phyloP scores from a whole-genome alignment of 805 yeast species.

The Crinitomyces ghanaensis region DNA sequence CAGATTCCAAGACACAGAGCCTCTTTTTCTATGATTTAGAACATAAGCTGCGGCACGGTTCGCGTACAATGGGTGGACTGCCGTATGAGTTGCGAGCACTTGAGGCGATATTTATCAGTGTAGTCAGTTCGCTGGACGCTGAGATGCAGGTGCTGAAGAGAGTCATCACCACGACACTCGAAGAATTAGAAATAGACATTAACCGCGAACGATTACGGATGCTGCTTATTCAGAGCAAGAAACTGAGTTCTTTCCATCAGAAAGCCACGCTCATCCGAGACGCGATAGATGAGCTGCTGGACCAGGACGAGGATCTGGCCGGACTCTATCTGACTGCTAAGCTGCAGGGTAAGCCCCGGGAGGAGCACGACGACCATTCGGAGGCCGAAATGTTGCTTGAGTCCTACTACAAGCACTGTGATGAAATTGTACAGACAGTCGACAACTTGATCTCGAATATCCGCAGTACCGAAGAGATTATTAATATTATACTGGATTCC shows the following conservation, averaged over 20 bases:
- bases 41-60: conserved; percentile 41
- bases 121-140: conserved; percentile 62
- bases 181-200: conserved; percentile 70
- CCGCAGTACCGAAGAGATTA: conserved; percentile 87
- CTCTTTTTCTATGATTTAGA: conserved; percentile 74
- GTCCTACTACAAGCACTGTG: conserved; percentile 80
- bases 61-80: conserved; percentile 32
- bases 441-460: conserved; percentile 73
- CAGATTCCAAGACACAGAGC: conserved; percentile 57
- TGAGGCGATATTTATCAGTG: conserved; percentile 76
- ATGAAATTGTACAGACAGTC: conserved; percentile 86
- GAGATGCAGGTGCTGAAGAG: conserved; percentile 81
- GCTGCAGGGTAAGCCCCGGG: conserved; percentile 33
- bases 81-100: conserved; percentile 88
- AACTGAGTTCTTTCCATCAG: conserved; percentile 70
- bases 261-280: conserved; percentile 75
- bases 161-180: conserved; percentile 59
- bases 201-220: conserved; percentile 70
- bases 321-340: conserved; percentile 68
- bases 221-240: conserved; percentile 73
- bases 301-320: conserved; percentile 78
- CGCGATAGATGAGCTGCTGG: conserved; percentile 72
- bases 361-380: conserved; percentile 40
- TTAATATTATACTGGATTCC: conserved; percentile 83
- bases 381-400: conserved; percentile 88